These are phyloP conservation scores for Gossypium schwendimanii DNA, from an alignment of 441 rosid genomes.

Conservation along the genomic window DNA sequence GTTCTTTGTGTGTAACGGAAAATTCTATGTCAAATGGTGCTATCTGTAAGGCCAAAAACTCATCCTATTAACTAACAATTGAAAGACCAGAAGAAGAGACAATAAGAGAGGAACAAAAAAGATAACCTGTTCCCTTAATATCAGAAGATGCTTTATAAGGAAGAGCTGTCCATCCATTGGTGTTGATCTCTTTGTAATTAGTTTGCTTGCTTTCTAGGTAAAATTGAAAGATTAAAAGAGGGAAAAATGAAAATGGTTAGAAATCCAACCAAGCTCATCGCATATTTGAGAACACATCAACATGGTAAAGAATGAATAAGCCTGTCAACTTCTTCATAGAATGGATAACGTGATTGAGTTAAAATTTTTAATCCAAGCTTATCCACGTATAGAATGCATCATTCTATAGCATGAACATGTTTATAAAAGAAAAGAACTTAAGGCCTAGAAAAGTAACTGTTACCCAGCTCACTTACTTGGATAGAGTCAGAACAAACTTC, in stretches of 20 bases:
- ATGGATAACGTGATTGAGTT: background rate
- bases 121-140: constrained; percentile 87
- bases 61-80: background rate
- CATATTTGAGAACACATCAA: background rate
- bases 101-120: constrained; percentile 11
- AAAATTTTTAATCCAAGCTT: background rate
- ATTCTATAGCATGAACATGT: background rate
- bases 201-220: constrained; percentile 83
- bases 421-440: background rate
- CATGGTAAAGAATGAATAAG: background rate
- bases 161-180: constrained; percentile 91
- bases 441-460: background rate
- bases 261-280: background rate
- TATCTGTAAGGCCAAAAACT: constrained; percentile 47
- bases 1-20: constrained; percentile 92
- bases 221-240: constrained; percentile 18
- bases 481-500: constrained; percentile 83
- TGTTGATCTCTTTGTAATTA: constrained; percentile 63
- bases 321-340: background rate
- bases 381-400: background rate
- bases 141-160: constrained; percentile 85
- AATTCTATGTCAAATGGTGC: constrained; percentile 96
- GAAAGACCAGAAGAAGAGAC: constrained; percentile 19
- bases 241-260: background rate
- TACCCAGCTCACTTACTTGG: constrained; percentile 57